phyloP scores from a whole-genome alignment of 2,329 filamentous ascomycete species.

The Cladosporium sp. region DNA sequence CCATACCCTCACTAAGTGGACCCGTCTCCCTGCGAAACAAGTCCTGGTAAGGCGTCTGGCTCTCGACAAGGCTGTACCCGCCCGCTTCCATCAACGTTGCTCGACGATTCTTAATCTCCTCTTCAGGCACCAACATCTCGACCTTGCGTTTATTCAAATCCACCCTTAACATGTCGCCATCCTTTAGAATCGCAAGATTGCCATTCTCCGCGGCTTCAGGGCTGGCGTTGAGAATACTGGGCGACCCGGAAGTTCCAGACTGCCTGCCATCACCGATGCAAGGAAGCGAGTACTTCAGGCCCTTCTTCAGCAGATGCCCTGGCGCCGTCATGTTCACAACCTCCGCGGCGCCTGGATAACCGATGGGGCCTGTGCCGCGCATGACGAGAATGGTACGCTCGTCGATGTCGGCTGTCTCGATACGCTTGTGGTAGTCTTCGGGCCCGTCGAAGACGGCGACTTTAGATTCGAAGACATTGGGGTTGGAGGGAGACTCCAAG shows the following conservation, averaged over 20 bases:
- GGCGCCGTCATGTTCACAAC: constrained; percentile 30
- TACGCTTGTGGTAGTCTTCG: constrained; percentile 24
- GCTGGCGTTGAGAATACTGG: constrained; percentile 51
- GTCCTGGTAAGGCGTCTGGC: constrained; percentile 28
- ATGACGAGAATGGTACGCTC: constrained; percentile 27
- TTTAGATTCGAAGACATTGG: constrained; percentile 26
- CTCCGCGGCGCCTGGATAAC: constrained; percentile 27
- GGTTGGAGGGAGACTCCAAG: constrained; percentile 21
- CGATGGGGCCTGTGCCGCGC: constrained; percentile 26
- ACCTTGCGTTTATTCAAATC: constrained; percentile 46
- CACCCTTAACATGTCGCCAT: constrained; percentile 47
- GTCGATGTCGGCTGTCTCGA: constrained; percentile 26
- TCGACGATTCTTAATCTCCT: constrained; percentile 38
- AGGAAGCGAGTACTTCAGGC: constrained; percentile 38
- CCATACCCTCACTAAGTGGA: constrained; percentile 28
- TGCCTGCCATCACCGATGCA: constrained; percentile 51
- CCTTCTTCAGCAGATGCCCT: constrained; percentile 23
- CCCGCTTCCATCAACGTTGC: constrained; percentile 24
- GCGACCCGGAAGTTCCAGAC: constrained; percentile 50
- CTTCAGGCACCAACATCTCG: constrained; percentile 40
- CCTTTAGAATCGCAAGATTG: constrained; percentile 45
- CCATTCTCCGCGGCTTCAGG: constrained; percentile 51
- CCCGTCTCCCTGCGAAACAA: constrained; percentile 26
- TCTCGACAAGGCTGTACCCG: constrained; percentile 22
- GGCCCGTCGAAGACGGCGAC: constrained; percentile 27